These are phyloP conservation scores for Aphanomyces stellatus DNA, from an alignment of 352 stramenopile genomes.

Conservation along the genomic window DNA sequence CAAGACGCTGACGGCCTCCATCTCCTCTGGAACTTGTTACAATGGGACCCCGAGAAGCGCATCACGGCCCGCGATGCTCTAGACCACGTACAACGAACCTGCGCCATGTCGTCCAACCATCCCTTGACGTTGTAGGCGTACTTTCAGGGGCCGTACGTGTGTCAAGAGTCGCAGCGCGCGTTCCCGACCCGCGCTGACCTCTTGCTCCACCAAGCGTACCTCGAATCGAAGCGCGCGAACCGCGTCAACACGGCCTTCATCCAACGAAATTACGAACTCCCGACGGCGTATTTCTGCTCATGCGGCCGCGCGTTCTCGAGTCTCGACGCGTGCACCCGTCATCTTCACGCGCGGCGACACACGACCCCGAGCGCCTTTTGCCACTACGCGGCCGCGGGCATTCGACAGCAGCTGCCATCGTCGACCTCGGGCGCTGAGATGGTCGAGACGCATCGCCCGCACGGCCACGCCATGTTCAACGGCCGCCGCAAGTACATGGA, in stretches of 20 bases:
- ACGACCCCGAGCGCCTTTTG: slow-evolving; percentile 24
- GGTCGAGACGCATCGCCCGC: not conserved
- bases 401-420: not conserved
- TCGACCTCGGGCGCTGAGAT: not conserved
- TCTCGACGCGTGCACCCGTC: slow-evolving; percentile 27
- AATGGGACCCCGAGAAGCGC: slow-evolving; percentile 87
- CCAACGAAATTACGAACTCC: slow-evolving; percentile 45
- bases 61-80: slow-evolving; percentile 72
- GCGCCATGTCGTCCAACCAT: slow-evolving; percentile 1
- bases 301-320: slow-evolving; percentile 58
- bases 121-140: slow-evolving; percentile 32
- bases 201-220: slow-evolving; percentile 47
- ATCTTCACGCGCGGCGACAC: slow-evolving; percentile 20
- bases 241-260: slow-evolving; percentile 45
- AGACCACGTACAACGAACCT: slow-evolving; percentile 33
- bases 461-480: slow-evolving; percentile 72
- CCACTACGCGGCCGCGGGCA: not conserved
- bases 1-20: slow-evolving; percentile 75
- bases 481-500: slow-evolving; percentile 91
- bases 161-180: slow-evolving; percentile 37
- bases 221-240: slow-evolving; percentile 37
- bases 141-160: slow-evolving; percentile 75
- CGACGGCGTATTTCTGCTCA: slow-evolving; percentile 42
- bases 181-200: slow-evolving; percentile 64
- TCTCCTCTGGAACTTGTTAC: slow-evolving; percentile 90